Conservation (phyloP, 2,329 filamentous ascomycete species). For the Ophiostoma sp. region DNA sequence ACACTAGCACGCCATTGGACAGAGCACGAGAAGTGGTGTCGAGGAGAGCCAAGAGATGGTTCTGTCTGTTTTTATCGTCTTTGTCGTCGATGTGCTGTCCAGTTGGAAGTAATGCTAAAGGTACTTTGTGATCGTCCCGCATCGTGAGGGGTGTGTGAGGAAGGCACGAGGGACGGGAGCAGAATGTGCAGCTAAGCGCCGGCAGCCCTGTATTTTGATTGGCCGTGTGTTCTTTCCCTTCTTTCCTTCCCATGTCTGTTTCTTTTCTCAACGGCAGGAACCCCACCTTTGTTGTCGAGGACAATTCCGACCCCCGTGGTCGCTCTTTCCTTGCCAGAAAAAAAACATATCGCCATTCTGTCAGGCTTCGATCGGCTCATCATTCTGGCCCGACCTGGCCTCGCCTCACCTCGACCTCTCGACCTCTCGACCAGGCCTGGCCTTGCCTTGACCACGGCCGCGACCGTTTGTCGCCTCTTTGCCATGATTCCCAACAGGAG, state of each 20-base stretch:
- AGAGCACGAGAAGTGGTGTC: not conserved
- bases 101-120: not conserved
- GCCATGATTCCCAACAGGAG: constrained; percentile 18
- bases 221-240: not conserved
- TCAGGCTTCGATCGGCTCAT: not conserved
- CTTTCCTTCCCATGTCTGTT: not conserved
- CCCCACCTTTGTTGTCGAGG: not conserved
- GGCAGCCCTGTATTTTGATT: constrained; percentile 24
- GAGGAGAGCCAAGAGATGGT: not conserved
- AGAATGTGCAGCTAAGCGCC: constrained; percentile 26
- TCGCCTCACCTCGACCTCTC: not conserved
- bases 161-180: constrained; percentile 9
- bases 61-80: not conserved
- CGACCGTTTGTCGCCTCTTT: constrained; percentile 24
- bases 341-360: not conserved
- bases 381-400: not conserved
- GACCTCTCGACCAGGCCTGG: not conserved
- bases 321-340: not conserved
- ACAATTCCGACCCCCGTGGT: constrained; percentile 4
- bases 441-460: constrained; percentile 6
- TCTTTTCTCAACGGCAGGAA: not conserved
- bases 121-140: not conserved
- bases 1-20: constrained; percentile 35
- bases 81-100: not conserved
- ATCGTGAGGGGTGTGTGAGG: not conserved